These are phyloP conservation scores for Globisporangium radiosum DNA, from an alignment of 352 stramenopile genomes.

Conservation along the genomic window DNA sequence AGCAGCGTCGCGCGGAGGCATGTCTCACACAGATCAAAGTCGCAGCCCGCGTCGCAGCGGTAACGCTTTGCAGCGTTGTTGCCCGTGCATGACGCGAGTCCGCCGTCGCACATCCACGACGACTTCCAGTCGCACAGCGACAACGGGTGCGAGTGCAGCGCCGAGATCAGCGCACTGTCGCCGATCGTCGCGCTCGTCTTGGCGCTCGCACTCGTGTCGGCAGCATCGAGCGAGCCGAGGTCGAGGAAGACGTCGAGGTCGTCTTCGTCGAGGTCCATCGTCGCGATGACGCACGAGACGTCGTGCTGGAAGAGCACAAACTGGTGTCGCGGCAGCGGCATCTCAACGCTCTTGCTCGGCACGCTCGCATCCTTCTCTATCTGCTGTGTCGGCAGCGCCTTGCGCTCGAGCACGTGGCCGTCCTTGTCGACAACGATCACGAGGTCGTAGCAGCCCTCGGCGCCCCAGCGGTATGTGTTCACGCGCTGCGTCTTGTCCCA, in stretches of 20 bases:
- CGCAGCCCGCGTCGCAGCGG: conserved; percentile 55
- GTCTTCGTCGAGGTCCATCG: conserved; percentile 45
- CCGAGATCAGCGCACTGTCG: conserved; percentile 23
- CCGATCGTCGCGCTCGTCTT: conserved; percentile 11
- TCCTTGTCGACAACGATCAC: conserved; percentile 58
- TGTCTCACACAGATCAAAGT: conserved; percentile 70
- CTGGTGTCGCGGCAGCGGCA: conserved; percentile 35
- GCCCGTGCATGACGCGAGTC: conserved; percentile 41
- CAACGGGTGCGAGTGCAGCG: conserved; percentile 52
- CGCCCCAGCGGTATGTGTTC: conserved; percentile 79
- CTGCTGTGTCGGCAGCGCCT: conserved; percentile 34
- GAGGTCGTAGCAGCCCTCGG: conserved; percentile 72
- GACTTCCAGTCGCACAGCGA: conserved; percentile 39
- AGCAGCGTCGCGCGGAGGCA: conserved; percentile 43
- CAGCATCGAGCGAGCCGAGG: conserved; percentile 17
- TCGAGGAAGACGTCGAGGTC: conserved; percentile 54
- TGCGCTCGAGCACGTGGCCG: conserved; percentile 35
- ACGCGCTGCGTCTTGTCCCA: conserved; percentile 82
- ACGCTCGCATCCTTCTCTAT: conserved; percentile 12
- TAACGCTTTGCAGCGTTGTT: conserved; percentile 51
- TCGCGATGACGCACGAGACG: conserved; percentile 33
- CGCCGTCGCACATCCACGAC: conserved; percentile 73
- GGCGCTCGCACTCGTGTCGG: conserved; percentile 5
- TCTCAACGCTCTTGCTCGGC: conserved; percentile 8
- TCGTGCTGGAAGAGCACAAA: conserved; percentile 61